Conservation (phyloP, 176 grass and related monocot species). For the Pharus latifolius region DNA sequence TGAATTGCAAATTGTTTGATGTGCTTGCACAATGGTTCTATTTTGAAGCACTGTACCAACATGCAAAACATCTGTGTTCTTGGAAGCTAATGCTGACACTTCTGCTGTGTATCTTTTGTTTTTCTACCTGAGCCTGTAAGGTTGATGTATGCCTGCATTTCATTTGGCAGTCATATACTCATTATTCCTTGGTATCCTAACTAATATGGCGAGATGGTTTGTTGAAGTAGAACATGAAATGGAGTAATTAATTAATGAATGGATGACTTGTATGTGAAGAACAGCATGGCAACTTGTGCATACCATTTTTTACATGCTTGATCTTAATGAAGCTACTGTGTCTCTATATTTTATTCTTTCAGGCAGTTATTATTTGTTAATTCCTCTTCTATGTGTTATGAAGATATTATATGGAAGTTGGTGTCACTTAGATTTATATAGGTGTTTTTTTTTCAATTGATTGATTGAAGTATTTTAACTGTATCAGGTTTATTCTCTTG, state of each 20-base stretch:
- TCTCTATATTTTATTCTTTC: neutral
- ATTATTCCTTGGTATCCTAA: neutral
- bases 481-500: conserved; percentile 60
- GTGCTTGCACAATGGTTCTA: too few relatives aligned
- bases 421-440: neutral
- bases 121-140: neutral
- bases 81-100: too few relatives aligned
- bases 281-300: too few relatives aligned
- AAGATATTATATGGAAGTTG: neutral
- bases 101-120: neutral
- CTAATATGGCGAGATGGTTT: too few relatives aligned
- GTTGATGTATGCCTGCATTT: neutral
- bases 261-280: too few relatives aligned
- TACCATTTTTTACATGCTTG: neutral
- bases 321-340: neutral
- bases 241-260: too few relatives aligned
- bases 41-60: too few relatives aligned
- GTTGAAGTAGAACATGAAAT: too few relatives aligned
- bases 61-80: too few relatives aligned
- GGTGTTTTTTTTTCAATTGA: conserved; percentile 18
- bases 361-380: neutral
- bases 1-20: too few relatives aligned
- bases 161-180: neutral
- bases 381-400: neutral
- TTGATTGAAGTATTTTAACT: conserved; percentile 15